phyloP scores from a whole-genome alignment of 352 stramenopile genomes.

The Phytophthora sojae region DNA sequence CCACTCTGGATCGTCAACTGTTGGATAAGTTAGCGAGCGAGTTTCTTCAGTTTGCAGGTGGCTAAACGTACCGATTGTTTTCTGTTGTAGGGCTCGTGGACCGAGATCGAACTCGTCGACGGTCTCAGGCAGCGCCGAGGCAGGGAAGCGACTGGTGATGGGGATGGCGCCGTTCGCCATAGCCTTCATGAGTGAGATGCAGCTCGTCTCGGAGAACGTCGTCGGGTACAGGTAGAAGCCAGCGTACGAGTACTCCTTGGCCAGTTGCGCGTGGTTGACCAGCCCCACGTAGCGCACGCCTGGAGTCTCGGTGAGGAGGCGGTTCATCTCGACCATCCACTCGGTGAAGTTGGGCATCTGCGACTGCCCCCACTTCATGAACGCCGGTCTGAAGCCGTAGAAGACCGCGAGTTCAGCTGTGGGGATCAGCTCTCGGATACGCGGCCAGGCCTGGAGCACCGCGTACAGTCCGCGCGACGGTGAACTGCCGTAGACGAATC shows the following conservation, averaged over 20 bases:
- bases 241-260: constrained; percentile 65
- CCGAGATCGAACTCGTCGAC: constrained; percentile 78
- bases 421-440: constrained; percentile 62
- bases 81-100: constrained; percentile 40
- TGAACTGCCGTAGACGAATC: constrained; percentile 90
- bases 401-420: constrained; percentile 80
- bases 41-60: background rate
- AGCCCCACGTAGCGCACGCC: constrained; percentile 81
- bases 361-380: constrained; percentile 65
- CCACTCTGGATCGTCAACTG: constrained; percentile 52
- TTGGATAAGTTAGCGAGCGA: background rate
- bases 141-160: constrained; percentile 80
- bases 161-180: constrained; percentile 91
- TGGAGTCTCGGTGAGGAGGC: constrained; percentile 39
- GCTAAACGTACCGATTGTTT: constrained; percentile 28
- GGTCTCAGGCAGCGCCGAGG: constrained; percentile 78
- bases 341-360: constrained; percentile 56
- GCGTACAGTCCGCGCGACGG: constrained; percentile 81
- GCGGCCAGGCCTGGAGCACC: constrained; percentile 76
- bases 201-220: constrained; percentile 91
- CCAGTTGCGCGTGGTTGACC: constrained; percentile 81
- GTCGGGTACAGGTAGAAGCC: constrained; percentile 94
- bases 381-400: constrained; percentile 89
- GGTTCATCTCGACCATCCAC: constrained; percentile 70
- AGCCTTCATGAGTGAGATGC: constrained; percentile 93